These are phyloP conservation scores for Actinomortierella ambigua DNA, from an alignment of 371 early-diverging fungal genomes.

Conservation along the genomic window DNA sequence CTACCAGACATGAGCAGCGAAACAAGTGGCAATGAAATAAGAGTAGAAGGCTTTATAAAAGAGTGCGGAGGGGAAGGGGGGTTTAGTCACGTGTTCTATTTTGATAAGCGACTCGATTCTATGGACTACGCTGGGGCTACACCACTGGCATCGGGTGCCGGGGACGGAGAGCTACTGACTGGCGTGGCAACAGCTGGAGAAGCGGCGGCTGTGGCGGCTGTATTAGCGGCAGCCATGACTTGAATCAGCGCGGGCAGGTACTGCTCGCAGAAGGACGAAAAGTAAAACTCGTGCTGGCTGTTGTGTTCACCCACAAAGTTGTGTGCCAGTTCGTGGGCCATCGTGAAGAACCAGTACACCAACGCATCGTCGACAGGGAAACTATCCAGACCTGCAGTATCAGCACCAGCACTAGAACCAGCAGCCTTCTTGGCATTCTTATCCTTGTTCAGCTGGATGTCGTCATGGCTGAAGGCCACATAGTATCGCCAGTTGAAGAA, in stretches of 20 bases:
- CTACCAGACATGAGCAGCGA: not conserved
- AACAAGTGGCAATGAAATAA: not conserved
- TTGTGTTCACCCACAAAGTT: conserved; percentile 68
- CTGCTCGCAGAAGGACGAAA: conserved; percentile 76
- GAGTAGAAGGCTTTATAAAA: not conserved
- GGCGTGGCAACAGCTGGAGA: conserved; percentile 4
- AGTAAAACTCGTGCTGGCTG: conserved; percentile 71
- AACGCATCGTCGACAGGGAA: conserved; percentile 50
- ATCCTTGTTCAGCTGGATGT: not conserved
- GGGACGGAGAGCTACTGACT: not conserved
- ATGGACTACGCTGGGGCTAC: too few species aligned
- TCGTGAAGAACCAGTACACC: conserved; percentile 88
- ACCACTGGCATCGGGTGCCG: too few species aligned
- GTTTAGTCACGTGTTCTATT: too few species aligned
- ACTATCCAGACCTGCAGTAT: too few species aligned
- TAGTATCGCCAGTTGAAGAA: conserved; percentile 89
- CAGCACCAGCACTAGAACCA: too few species aligned
- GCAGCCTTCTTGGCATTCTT: not conserved
- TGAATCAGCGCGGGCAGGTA: conserved; percentile 63
- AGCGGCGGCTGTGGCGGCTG: not conserved
- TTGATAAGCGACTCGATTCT: too few species aligned
- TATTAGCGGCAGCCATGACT: conserved; percentile 26
- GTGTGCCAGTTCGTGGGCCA: conserved; percentile 92
- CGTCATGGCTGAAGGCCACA: conserved; percentile 66
- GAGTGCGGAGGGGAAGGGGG: not conserved